These are phyloP conservation scores for Orbilia blumenaviensis DNA, from an alignment of 2,329 filamentous ascomycete species.

Conservation along the genomic window DNA sequence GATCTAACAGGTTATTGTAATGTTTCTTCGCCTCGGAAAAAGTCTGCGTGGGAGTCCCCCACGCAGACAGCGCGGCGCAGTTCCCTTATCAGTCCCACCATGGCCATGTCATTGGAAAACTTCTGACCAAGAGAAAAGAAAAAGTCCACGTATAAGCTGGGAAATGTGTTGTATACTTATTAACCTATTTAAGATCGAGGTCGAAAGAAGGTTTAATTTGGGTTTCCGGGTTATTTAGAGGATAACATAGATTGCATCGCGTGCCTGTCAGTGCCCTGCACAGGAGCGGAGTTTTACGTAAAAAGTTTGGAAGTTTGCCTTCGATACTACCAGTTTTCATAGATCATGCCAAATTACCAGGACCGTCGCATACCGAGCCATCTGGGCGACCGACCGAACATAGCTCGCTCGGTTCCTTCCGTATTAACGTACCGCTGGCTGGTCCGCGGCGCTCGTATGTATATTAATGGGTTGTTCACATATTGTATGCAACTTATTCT, in stretches of 20 bases:
- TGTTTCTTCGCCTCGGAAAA: slow-evolving; percentile 32
- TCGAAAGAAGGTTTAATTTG: slow-evolving; percentile 37
- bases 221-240: slow-evolving; percentile 8
- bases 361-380: too few species aligned
- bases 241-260: neutral
- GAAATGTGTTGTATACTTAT: slow-evolving; percentile 31
- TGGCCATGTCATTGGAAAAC: slow-evolving; percentile 1
- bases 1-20: neutral
- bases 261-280: neutral
- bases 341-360: too few species aligned
- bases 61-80: slow-evolving; percentile 26
- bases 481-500: neutral
- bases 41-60: slow-evolving; percentile 25
- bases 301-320: neutral
- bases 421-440: too few species aligned
- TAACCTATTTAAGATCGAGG: neutral
- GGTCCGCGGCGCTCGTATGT: too few species aligned
- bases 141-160: neutral
- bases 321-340: too few species aligned
- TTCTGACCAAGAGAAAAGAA: neutral
- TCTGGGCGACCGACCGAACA: too few species aligned
- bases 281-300: slow-evolving; percentile 18
- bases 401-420: too few species aligned
- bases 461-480: too few species aligned
- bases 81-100: slow-evolving; percentile 22